A percentile compares a stretch with the other conserved stretches of the same genome.
These are phyloP conservation scores for Sclerotinia trifoliorum DNA, from an alignment of 2,329 filamentous ascomycete genomes.

Conservation along the genomic window DNA sequence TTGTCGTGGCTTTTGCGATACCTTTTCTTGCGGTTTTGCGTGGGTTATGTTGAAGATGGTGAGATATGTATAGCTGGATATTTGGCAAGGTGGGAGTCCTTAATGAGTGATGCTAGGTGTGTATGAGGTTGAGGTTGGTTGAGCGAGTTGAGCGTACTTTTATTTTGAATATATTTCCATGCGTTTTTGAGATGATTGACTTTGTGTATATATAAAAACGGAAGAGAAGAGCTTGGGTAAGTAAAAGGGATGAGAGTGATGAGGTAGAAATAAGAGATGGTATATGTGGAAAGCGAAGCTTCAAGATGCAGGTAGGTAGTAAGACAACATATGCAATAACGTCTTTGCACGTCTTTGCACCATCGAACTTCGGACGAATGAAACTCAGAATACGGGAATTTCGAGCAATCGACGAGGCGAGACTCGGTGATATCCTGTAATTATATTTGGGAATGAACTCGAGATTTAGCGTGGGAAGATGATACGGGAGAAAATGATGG, in stretches of 20 bases:
- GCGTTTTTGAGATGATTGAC: background rate
- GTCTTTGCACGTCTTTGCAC: background rate
- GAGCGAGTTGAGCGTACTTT: no score
- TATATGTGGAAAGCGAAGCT: background rate
- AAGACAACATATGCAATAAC: background rate
- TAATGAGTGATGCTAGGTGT: background rate
- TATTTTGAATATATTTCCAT: background rate
- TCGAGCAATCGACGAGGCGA: background rate
- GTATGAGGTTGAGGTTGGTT: background rate
- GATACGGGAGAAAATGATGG: conserved; percentile 2
- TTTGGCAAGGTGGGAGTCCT: background rate
- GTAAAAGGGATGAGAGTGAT: background rate
- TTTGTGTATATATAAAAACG: background rate
- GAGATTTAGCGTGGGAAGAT: background rate
- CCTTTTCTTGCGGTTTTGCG: background rate
- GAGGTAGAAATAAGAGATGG: background rate
- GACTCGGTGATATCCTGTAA: background rate
- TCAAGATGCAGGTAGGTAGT: background rate
- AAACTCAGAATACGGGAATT: background rate
- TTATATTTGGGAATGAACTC: background rate
- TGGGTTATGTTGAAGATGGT: background rate
- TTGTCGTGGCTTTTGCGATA: background rate
- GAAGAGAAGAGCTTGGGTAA: background rate
- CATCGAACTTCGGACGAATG: background rate
- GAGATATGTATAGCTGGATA: background rate